phyloP scores from a whole-genome alignment of 345 rosid species.

The Populus nigra region DNA sequence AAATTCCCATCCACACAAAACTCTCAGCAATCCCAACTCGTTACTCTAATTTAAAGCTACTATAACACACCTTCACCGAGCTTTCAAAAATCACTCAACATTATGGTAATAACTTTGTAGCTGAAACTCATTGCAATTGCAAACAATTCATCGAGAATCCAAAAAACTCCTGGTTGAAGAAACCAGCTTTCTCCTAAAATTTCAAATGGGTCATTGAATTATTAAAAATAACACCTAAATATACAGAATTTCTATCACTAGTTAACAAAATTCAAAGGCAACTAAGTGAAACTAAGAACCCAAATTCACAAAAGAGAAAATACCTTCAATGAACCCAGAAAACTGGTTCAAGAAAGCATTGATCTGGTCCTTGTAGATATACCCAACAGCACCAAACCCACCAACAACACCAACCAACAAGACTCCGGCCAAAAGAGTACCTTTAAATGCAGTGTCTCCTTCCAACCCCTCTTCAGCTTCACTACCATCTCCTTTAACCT shows the following conservation, averaged over 20 bases:
- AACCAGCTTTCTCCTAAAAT: background rate
- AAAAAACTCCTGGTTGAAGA: too few species aligned
- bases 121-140: background rate
- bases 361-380: slow-evolving; percentile 74
- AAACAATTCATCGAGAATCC: background rate
- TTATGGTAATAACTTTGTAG: background rate
- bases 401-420: slow-evolving; percentile 83
- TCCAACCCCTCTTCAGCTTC: slow-evolving; percentile 32
- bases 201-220: background rate
- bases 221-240: background rate
- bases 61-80: background rate
- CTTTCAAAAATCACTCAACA: background rate
- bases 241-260: background rate
- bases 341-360: slow-evolving; percentile 74
- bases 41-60: too few species aligned
- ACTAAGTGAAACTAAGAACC: background rate
- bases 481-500: slow-evolving; percentile 15
- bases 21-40: background rate
- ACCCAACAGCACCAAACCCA: slow-evolving; percentile 74
- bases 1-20: background rate
- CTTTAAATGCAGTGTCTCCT: slow-evolving; percentile 65
- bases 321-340: slow-evolving; percentile 85
- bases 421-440: slow-evolving; percentile 79
- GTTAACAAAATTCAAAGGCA: background rate
- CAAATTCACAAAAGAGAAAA: background rate